Conservation (phyloP, 139 green algal species). For the Trebouxia sp. region DNA sequence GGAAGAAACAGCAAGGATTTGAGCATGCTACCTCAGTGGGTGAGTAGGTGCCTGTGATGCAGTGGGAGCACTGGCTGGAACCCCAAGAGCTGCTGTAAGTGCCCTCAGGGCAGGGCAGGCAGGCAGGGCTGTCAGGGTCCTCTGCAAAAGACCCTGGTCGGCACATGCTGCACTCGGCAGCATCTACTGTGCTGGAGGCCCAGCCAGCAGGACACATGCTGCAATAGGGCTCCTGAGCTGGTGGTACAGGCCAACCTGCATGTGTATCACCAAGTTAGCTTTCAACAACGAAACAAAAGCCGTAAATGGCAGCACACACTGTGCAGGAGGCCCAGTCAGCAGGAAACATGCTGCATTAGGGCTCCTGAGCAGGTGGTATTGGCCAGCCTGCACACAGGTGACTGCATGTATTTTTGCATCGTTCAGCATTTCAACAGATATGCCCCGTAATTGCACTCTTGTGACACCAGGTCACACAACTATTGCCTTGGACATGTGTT, state of each 20-base stretch:
- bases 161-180: constrained; percentile 50
- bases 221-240: constrained; percentile 40
- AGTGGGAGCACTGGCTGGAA: constrained; percentile 55
- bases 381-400: too few relatives aligned
- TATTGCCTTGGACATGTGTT: too few relatives aligned
- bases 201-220: constrained; percentile 48
- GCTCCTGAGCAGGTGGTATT: too few relatives aligned
- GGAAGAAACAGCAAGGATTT: too few relatives aligned
- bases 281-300: too few relatives aligned
- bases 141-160: constrained; percentile 41
- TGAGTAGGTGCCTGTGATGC: constrained; percentile 51
- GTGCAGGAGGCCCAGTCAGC: too few relatives aligned
- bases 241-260: constrained; percentile 48
- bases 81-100: constrained; percentile 56
- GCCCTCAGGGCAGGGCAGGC: constrained; percentile 43
- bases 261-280: not conserved
- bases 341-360: too few relatives aligned
- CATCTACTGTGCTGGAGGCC: constrained; percentile 40
- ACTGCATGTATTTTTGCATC: too few relatives aligned
- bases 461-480: too few relatives aligned
- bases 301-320: too few relatives aligned
- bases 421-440: too few relatives aligned
- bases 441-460: too few relatives aligned
- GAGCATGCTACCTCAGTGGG: constrained; percentile 34
- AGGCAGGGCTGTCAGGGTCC: constrained; percentile 26